These are phyloP conservation scores for Gloeopeniophorella convolvens DNA, from an alignment of 768 basidiomycete genomes.

Conservation along the genomic window DNA sequence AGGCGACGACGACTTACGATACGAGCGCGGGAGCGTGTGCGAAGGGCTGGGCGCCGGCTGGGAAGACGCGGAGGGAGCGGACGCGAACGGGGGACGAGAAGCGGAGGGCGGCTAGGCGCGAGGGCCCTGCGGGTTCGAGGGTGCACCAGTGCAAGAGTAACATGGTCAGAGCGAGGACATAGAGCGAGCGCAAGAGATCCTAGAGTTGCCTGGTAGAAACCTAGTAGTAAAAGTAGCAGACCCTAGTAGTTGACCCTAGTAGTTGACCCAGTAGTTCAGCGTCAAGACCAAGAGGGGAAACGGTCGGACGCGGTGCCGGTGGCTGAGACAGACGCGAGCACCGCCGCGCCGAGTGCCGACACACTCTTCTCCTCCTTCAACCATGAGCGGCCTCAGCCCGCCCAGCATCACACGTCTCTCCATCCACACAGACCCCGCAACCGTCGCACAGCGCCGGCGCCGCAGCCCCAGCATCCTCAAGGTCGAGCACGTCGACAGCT, in stretches of 20 bases:
- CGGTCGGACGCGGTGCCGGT: no score
- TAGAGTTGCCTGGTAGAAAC: no score
- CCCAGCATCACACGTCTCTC: slow-evolving; percentile 13
- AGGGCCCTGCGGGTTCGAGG: slow-evolving; percentile 49
- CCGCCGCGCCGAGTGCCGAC: no score
- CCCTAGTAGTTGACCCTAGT: no score
- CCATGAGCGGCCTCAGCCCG: slow-evolving; percentile 10
- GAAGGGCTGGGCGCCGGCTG: slow-evolving; percentile 60
- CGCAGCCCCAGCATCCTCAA: slow-evolving; percentile 75
- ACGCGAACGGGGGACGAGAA: slow-evolving; percentile 63
- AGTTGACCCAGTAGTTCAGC: no score
- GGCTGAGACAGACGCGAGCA: no score
- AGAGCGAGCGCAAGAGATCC: no score
- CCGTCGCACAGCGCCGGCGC: slow-evolving; percentile 29
- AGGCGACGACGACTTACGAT: slow-evolving; percentile 40
- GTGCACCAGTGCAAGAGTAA: slow-evolving; percentile 63
- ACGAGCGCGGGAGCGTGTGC: slow-evolving; percentile 49
- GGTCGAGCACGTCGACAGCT: slow-evolving; percentile 74
- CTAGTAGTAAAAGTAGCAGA: no score
- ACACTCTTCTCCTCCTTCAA: background rate
- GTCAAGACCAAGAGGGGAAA: no score
- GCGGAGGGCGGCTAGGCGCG: slow-evolving; percentile 61
- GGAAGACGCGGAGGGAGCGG: slow-evolving; percentile 62
- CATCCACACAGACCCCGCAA: background rate
- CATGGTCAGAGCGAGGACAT: no score